These are phyloP conservation scores for Pseudogymnoascus sp. DNA, from an alignment of 2,329 filamentous ascomycete genomes.

Conservation along the genomic window DNA sequence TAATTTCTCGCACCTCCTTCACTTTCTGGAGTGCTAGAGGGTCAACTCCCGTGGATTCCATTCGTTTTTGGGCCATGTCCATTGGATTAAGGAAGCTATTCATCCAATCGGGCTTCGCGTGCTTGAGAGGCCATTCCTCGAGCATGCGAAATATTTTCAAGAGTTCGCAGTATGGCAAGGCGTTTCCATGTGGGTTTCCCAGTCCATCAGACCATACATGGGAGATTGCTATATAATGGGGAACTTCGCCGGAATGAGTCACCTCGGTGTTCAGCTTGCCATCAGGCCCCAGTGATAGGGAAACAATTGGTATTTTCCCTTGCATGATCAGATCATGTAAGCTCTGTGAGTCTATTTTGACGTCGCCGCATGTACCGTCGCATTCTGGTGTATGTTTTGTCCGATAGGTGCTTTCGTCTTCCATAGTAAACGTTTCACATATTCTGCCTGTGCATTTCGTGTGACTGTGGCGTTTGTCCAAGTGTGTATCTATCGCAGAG, in stretches of 20 bases:
- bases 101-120: conserved; percentile 1
- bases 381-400: conserved; percentile 5
- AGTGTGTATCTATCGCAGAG: not conserved
- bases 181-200: conserved; percentile 17
- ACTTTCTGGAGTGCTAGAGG: not conserved
- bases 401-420: conserved; percentile 3
- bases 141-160: not conserved
- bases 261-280: not conserved
- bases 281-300: not conserved
- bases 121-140: conserved; percentile 2
- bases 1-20: not conserved
- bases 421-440: not conserved
- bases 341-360: not conserved
- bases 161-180: conserved; percentile 18
- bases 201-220: conserved; percentile 23
- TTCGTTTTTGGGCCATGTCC: not conserved
- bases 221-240: conserved; percentile 20
- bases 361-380: not conserved
- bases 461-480: not conserved
- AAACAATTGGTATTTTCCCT: conserved; percentile 4
- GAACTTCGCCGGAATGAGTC: not conserved
- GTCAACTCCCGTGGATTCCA: not conserved
- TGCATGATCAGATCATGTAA: not conserved
- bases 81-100: conserved; percentile 2
- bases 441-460: not conserved